A percentile compares a stretch with the other conserved stretches of the same genome.
Evolutionary conservation across 352 stramenopile genomes (phyloP).

Genomic region (Globisporangium iwayamae): DNA sequence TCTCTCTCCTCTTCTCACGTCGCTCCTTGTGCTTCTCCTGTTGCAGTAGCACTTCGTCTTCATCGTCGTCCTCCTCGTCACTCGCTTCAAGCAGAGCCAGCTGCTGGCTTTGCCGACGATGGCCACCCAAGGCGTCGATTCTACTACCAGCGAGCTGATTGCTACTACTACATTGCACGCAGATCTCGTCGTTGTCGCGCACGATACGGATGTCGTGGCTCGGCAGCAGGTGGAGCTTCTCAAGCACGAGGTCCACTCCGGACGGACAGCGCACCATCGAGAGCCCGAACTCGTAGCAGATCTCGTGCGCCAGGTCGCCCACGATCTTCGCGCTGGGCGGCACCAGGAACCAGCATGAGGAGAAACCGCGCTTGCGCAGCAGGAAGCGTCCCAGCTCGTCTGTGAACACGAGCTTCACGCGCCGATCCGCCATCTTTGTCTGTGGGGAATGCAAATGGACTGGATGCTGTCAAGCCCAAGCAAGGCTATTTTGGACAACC

Average conservation of each 20-base stretch:
- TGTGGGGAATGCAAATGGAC: neutral
- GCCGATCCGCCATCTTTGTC: conserved; percentile 23
- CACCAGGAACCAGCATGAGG: conserved; percentile 66
- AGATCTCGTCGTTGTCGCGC: conserved; percentile 59
- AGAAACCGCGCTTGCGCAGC: conserved; percentile 42
- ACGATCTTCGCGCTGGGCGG: conserved; percentile 42
- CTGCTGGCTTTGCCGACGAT: neutral
- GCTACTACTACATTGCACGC: conserved; percentile 33
- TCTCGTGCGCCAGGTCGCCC: conserved; percentile 53
- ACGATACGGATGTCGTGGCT: conserved; percentile 56
- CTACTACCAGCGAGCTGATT: neutral
- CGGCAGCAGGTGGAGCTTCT: conserved; percentile 55
- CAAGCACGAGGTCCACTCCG: conserved; percentile 52
- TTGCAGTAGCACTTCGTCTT: neutral
- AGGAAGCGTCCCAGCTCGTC: conserved; percentile 50
- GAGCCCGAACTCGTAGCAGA: conserved; percentile 59
- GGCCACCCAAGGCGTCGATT: neutral
- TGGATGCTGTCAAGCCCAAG: too few species aligned
- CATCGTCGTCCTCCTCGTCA: neutral
- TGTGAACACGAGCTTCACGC: conserved; percentile 52
- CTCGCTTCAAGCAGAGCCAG: neutral
- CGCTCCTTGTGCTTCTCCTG: neutral
- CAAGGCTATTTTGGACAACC: too few species aligned
- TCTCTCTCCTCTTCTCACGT: neutral
- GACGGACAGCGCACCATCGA: conserved; percentile 28